These are phyloP conservation scores for Epicoccum sorghinum DNA, from an alignment of 2,329 filamentous ascomycete genomes.

Conservation along the genomic window DNA sequence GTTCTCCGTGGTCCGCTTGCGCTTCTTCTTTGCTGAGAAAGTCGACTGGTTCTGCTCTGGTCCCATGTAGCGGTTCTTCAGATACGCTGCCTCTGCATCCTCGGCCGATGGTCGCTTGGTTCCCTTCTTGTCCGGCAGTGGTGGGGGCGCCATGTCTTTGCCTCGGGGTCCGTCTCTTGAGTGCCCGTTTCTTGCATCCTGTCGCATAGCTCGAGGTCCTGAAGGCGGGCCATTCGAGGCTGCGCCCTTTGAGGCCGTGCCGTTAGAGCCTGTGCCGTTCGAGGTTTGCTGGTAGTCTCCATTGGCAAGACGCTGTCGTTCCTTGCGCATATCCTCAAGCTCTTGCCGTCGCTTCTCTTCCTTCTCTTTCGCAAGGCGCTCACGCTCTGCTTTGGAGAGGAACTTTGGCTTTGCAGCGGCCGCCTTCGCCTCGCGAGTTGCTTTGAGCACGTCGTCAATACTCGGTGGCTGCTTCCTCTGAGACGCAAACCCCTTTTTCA, in stretches of 20 bases:
- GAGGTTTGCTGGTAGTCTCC: constrained; percentile 11
- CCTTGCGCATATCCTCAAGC: constrained; percentile 64
- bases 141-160: constrained; percentile 61
- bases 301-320: constrained; percentile 46
- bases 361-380: constrained; percentile 79
- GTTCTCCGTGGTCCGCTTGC: constrained; percentile 87
- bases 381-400: constrained; percentile 80
- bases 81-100: constrained; percentile 73
- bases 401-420: constrained; percentile 88
- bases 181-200: constrained; percentile 52
- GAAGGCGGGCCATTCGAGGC: constrained; percentile 62
- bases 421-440: constrained; percentile 85
- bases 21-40: constrained; percentile 95
- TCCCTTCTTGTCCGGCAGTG: constrained; percentile 48
- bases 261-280: constrained; percentile 41
- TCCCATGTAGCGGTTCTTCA: constrained; percentile 87
- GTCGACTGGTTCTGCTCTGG: constrained; percentile 84
- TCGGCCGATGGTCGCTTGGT: constrained; percentile 51
- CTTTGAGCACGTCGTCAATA: constrained; percentile 82
- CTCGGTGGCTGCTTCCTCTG: constrained; percentile 66
- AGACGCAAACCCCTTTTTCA: constrained; percentile 62
- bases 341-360: constrained; percentile 79
- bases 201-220: constrained; percentile 72
- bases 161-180: constrained; percentile 18
- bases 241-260: too few species aligned